phyloP scores from a whole-genome alignment of 208 protist genomes.

The Herpetomonas samuelpessoai region DNA sequence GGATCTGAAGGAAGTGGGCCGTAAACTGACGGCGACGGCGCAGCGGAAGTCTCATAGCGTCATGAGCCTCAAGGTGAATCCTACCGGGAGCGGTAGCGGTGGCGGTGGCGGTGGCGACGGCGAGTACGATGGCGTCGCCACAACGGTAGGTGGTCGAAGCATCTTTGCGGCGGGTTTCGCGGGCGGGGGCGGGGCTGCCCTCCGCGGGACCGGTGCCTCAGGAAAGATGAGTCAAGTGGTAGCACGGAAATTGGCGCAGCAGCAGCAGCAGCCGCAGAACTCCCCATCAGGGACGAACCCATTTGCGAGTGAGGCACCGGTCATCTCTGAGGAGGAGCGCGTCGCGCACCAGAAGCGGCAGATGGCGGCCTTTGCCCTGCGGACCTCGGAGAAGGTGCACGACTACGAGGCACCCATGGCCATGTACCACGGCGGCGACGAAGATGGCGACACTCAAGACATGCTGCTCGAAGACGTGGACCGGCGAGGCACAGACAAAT shows the following conservation, averaged over 20 bases:
- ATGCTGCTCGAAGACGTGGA: constrained; percentile 47
- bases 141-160: not conserved
- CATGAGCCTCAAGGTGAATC: constrained; percentile 45
- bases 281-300: not conserved
- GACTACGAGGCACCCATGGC: constrained; percentile 68
- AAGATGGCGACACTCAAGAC: constrained; percentile 24
- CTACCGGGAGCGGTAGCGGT: constrained; percentile 12
- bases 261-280: not conserved
- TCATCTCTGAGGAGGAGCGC: constrained; percentile 31
- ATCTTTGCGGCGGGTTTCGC: not conserved
- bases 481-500: constrained; percentile 52
- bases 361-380: constrained; percentile 72
- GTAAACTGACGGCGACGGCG: constrained; percentile 60
- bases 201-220: not conserved
- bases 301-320: not conserved
- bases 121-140: not conserved
- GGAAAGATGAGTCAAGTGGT: not conserved
- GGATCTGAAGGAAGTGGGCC: constrained; percentile 61
- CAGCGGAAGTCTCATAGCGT: constrained; percentile 65
- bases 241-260: not conserved
- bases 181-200: not conserved
- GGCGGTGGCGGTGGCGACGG: not conserved
- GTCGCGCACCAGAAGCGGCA: constrained; percentile 48
- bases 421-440: constrained; percentile 20
- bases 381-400: constrained; percentile 67